Evolutionary conservation across 805 yeast genomes (phyloP), one percentile per base, ranked within the genome.

Genomic region (Yamadazyma ubonensis): DNA sequence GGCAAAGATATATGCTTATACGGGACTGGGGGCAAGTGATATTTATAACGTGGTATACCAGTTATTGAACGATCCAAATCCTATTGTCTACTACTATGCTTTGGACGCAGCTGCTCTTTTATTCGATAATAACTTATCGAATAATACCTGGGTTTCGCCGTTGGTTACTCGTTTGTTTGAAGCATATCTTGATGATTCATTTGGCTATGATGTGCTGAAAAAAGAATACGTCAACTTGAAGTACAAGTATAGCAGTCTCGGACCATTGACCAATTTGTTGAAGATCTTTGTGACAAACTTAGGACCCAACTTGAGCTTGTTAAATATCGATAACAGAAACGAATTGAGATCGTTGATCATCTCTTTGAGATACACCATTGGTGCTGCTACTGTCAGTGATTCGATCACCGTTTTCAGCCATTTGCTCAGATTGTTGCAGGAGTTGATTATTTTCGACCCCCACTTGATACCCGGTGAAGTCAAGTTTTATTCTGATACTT

Each of bases 41-140:
- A 73, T 83, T 3, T 67, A 73, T 41, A 79, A 79, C 25, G 78
- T 87, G 4, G 53, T 81, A 2, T 58, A 73, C 27, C 80, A 85
- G 11, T 67, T 91, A 20, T 58, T 81, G 3, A 64, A 64, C 15
- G 98, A 91, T 58, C 90, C 96, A 0, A 91, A 90, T 55, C 96
- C 96, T 0, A 65, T 78, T 1, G 89, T 93, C 12, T 90, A 86
- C 55, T 73, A 77, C 39, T 83, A 89, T 72, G 71, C 91, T 0
- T 57, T 89, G 49, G 75, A 74, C 33, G 75, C 93, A 0, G 59
- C 75, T 2, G 61, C 74, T 1, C 57, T 85, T 9, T 65, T 89
- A 21, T 30, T 36, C 15, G 79, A 77, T 27, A 76, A 74, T 23
- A 79, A 81, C 36, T 45, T 76, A 7, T 70, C 76, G 17, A 76